Percentiles rank a stretch among this genome's conserved stretches.
Conservation (phyloP, 306 rosid species). For the Coriaria nepalensis region DNA sequence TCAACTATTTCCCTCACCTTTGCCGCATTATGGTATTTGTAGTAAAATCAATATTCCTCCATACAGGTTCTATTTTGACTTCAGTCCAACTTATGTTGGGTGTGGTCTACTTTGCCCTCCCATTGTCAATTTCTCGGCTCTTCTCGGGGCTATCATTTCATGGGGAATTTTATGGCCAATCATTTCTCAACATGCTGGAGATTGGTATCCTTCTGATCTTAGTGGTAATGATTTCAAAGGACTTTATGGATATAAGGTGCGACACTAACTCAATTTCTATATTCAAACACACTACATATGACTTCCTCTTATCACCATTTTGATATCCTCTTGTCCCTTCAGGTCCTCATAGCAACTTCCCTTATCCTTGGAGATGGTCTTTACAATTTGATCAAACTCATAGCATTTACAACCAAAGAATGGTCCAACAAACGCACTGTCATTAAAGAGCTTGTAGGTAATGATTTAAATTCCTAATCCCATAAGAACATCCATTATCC, state of each 20-base stretch:
- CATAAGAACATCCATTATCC: too few species aligned
- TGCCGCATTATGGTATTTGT: too few species aligned
- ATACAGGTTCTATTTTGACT: constrained; percentile 83
- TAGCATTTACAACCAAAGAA: constrained; percentile 44
- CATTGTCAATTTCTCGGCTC: constrained; percentile 68
- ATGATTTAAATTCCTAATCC: constrained; percentile 12
- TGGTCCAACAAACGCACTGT: constrained; percentile 39
- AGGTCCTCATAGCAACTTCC: constrained; percentile 51
- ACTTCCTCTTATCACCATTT: too few species aligned
- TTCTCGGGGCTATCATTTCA: constrained; percentile 84
- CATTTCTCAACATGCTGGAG: constrained; percentile 55
- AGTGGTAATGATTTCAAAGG: constrained; percentile 69
- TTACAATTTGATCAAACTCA: constrained; percentile 58
- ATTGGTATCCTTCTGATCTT: constrained; percentile 85
- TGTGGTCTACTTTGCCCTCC: constrained; percentile 92
- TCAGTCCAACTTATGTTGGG: constrained; percentile 94
- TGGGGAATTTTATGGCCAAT: constrained; percentile 94
- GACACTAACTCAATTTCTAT: not conserved
- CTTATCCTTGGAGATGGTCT: constrained; percentile 81
- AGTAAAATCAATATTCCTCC: constrained; percentile 3
- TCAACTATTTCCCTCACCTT: too few species aligned
- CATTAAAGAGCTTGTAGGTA: constrained; percentile 37
- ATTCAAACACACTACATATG: not conserved
- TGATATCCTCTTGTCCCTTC: constrained; percentile 3
- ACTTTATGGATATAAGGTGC: constrained; percentile 88